Percentiles rank a stretch among this genome's conserved stretches.
Evolutionary conservation across 2,329 filamentous ascomycete genomes (phyloP).

Genomic region (Penicillium freii): DNA sequence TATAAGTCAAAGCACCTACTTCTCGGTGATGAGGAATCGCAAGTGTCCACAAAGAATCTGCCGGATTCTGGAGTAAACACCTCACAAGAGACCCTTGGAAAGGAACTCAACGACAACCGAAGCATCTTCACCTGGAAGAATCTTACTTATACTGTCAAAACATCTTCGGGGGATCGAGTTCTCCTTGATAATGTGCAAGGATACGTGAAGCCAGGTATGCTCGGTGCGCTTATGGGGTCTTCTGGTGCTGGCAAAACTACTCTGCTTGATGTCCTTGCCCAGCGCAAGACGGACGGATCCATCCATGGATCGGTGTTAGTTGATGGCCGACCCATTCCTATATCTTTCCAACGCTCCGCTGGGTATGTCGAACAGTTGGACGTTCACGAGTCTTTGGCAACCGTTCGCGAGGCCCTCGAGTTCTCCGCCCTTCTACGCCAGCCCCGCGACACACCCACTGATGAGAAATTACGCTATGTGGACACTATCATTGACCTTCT

Average conservation of each 20-base stretch:
- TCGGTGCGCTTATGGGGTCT: neutral
- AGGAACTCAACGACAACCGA: no score
- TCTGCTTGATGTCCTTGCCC: neutral
- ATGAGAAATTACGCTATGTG: neutral
- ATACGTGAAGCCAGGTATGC: neutral
- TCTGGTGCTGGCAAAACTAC: neutral
- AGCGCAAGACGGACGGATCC: neutral
- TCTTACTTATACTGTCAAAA: neutral
- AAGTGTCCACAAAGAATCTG: no score
- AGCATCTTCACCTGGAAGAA: neutral
- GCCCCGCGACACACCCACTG: neutral
- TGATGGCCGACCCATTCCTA: neutral
- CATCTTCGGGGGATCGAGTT: neutral
- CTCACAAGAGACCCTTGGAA: no score
- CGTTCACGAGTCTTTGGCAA: neutral
- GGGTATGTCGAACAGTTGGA: neutral
- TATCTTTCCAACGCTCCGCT: neutral
- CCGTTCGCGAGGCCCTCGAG: neutral
- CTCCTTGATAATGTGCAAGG: neutral
- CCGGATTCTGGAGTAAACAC: no score
- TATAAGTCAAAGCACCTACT: neutral
- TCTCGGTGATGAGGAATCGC: no score
- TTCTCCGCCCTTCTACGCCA: neutral
- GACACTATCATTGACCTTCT: neutral
- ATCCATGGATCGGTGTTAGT: neutral